Evolutionary conservation across 257 asterid species (phyloP).

Genomic region (Lycium barbarum): DNA sequence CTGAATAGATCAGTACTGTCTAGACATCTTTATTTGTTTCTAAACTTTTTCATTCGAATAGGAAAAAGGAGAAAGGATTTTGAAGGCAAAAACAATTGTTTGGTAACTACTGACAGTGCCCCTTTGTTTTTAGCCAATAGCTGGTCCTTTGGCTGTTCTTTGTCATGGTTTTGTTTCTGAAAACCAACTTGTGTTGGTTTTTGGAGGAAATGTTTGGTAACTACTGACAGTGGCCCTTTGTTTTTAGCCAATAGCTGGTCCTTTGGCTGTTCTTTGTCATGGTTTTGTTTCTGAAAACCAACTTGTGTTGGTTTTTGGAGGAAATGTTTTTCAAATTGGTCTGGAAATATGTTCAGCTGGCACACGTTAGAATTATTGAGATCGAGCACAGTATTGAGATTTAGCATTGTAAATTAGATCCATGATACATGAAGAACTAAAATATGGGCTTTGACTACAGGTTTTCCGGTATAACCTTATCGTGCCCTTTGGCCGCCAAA

Average conservation of each 20-base stretch:
- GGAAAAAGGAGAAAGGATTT: not conserved
- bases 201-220: not conserved
- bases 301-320: not conserved
- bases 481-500: conserved; percentile 90
- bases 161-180: not conserved
- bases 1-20: not conserved
- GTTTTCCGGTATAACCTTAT: conserved; percentile 80
- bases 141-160: not conserved
- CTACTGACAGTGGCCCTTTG: not conserved
- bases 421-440: not conserved
- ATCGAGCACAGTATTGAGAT: not conserved
- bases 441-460: conserved; percentile 42
- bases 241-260: not conserved
- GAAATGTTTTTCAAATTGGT: not conserved
- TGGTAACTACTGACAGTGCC: not conserved
- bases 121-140: not conserved
- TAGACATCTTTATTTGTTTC: not conserved
- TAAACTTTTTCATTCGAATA: not conserved
- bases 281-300: not conserved
- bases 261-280: not conserved
- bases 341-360: not conserved
- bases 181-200: not conserved
- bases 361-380: not conserved
- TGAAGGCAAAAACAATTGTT: not conserved
- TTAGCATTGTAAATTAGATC: not conserved